phyloP scores from a whole-genome alignment of 2,329 filamentous ascomycete genomes.

The Colletotrichum sp. region DNA sequence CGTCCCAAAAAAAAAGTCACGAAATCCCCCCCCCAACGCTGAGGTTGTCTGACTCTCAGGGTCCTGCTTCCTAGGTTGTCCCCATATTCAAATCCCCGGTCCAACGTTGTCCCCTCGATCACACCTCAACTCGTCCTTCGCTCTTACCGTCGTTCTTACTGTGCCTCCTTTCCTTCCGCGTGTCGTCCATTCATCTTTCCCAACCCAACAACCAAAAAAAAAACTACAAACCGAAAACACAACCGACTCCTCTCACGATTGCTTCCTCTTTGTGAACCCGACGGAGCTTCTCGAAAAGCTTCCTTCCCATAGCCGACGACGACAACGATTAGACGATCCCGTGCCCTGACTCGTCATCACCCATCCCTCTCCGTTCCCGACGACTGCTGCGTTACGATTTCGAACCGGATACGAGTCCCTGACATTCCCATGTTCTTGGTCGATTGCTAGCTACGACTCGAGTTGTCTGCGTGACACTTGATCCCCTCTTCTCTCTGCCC shows the following conservation, averaged over 20 bases:
- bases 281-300: background rate
- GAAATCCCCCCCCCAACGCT: background rate
- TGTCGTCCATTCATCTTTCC: slow-evolving; percentile 23
- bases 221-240: background rate
- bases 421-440: slow-evolving; percentile 34
- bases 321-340: slow-evolving; percentile 2
- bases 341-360: background rate
- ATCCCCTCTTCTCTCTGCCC: slow-evolving; percentile 25
- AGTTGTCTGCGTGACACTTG: slow-evolving; percentile 36
- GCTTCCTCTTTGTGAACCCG: background rate
- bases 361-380: background rate
- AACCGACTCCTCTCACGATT: slow-evolving; percentile 2
- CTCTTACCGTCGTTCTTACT: slow-evolving; percentile 24
- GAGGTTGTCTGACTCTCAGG: slow-evolving; percentile 7
- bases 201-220: slow-evolving; percentile 3
- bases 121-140: slow-evolving; percentile 6
- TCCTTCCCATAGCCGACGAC: background rate
- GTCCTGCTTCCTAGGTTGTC: slow-evolving; percentile 1
- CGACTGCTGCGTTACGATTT: background rate
- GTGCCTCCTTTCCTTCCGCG: slow-evolving; percentile 29
- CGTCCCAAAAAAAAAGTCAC: background rate
- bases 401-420: slow-evolving; percentile 15
- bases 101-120: background rate
- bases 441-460: slow-evolving; percentile 32
- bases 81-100: slow-evolving; percentile 8